Conservation (phyloP, 2,329 filamentous ascomycete genomes). For the Thielaviopsis euricoi region DNA sequence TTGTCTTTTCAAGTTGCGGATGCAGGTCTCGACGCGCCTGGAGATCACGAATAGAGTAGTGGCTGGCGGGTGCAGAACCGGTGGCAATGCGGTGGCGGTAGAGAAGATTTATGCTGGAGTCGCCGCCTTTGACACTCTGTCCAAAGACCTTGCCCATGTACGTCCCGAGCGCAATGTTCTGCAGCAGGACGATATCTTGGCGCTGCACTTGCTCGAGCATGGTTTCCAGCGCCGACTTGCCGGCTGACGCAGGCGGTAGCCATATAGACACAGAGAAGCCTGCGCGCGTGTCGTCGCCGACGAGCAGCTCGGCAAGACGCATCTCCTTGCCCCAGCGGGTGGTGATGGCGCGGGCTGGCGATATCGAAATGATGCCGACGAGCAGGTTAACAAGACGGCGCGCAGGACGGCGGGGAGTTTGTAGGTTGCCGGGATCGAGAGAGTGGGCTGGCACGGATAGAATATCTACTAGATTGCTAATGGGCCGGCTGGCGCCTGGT, state of each 20-base stretch:
- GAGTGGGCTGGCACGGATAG: slow-evolving; percentile 46
- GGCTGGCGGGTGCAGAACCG: slow-evolving; percentile 34
- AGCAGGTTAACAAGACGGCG: slow-evolving; percentile 54
- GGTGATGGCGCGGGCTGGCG: slow-evolving; percentile 48
- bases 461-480: slow-evolving; percentile 49
- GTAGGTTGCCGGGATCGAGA: slow-evolving; percentile 41
- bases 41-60: slow-evolving; percentile 38
- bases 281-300: slow-evolving; percentile 71
- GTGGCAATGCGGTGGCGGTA: slow-evolving; percentile 37
- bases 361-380: slow-evolving; percentile 60
- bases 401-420: background rate
- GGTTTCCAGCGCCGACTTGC: slow-evolving; percentile 10
- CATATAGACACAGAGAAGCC: slow-evolving; percentile 77
- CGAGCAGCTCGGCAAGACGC: slow-evolving; percentile 57
- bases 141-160: slow-evolving; percentile 71
- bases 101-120: slow-evolving; percentile 51
- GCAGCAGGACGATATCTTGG: slow-evolving; percentile 64
- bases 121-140: slow-evolving; percentile 56
- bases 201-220: slow-evolving; percentile 35
- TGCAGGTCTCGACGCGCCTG: slow-evolving; percentile 18
- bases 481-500: slow-evolving; percentile 14
- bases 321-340: slow-evolving; percentile 47
- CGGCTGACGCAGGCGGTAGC: slow-evolving; percentile 32
- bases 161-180: slow-evolving; percentile 60
- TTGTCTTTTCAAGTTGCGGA: slow-evolving; percentile 45